Evolutionary conservation across 805 yeast species (phyloP), one percentile per base, ranked within the genome.

Genomic region (Ogataea paraovalis): DNA sequence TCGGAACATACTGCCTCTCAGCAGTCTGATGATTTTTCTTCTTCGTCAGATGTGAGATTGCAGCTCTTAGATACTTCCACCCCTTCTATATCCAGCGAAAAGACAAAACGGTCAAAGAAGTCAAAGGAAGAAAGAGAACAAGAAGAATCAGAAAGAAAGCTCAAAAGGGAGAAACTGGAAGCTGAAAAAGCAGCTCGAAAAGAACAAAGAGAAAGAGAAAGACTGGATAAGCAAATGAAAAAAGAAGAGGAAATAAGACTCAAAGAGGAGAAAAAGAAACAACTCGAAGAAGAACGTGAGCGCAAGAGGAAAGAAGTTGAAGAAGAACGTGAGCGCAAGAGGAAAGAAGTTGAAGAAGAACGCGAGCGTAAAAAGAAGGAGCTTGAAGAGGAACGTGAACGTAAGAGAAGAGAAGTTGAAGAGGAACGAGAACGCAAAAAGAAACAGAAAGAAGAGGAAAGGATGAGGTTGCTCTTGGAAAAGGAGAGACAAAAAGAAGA

Each of bases 321-420:
- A 43, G 48, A 50, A 43, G 48, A 52, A 43, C 43, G 39, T 34
- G 48, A 41, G 36, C 41, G 40, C 42, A 48, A 34, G 55, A 46
- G 37, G 44, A 65, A 27, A 68, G 63, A 58, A 50, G 56, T 64
- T 20, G 42, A 44, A 30, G 61, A 51, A 38, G 51, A 50, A 40
- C 49, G 47, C 6, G 68, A 69, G 49, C 62, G 61, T 28, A 58
- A 66, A 46, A 69, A 68, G 37, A 71, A 70, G 30, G 69, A 66
- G 44, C 64, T 39, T 18, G 56, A 54, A 43, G 49, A 51, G 42
- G 48, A 52, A 41, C 43, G 39, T 34, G 48, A 41, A 34, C 43
- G 40, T 43, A 48, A 36, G 53, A 46, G 38, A 44, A 65, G 23
- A 68, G 56, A 64, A 28, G 43, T 43, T 28, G 62, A 52, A 39